Evolutionary conservation across 352 stramenopile species (phyloP), one percentile per base, ranked within the genome.

Genomic region (Globisporangium rhizosaccharum): DNA sequence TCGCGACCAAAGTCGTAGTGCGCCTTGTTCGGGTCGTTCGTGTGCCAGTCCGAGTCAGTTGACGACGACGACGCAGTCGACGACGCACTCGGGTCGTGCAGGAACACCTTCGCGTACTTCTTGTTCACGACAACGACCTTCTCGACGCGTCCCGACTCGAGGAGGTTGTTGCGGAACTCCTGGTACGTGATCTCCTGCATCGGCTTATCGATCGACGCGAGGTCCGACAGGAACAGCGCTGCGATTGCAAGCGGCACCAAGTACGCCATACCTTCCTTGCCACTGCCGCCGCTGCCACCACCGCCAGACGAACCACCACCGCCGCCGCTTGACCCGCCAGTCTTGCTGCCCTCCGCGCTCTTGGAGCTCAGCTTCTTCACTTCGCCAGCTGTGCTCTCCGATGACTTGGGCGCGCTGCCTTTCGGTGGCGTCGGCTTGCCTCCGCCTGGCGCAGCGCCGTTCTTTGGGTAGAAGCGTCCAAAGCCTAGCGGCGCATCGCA

Each of bases 171-270:
- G 45, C 87, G 84, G 71, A 97, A 96, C 56, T 97, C 88, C 62
- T 97, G 89, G 71, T 94, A 97, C 54, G 82, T 96, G 64, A 96
- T 92, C 67, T 97, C 89, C 63, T 94, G 83, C 75, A 92, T 90
- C 10, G 82, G 80, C 57, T 94, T 91, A 65, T 93, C 82, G 25
- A 84, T 67, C 10, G 69, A 80, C 17, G 73, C 75, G 48, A 93
- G 59, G 33, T 94, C 85, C 42, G 84, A 85, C 39, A 94, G 72
- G 46, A 94, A 73, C 51, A 93, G 58, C 18, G 80, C 80, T 9
- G 79, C 85, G 30, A 94, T 67, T 0, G 82, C 85, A 25, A 92
- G 59, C 14, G 82, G 85, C 18, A 94, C 66, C 45, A 90, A 61
- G 53, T 92, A 94, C 50, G 80, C 79, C 68, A 91, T 76, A 26